Evolutionary conservation across 2,329 filamentous ascomycete genomes (phyloP).

Genomic region (Trichophyton schoenleinii): DNA sequence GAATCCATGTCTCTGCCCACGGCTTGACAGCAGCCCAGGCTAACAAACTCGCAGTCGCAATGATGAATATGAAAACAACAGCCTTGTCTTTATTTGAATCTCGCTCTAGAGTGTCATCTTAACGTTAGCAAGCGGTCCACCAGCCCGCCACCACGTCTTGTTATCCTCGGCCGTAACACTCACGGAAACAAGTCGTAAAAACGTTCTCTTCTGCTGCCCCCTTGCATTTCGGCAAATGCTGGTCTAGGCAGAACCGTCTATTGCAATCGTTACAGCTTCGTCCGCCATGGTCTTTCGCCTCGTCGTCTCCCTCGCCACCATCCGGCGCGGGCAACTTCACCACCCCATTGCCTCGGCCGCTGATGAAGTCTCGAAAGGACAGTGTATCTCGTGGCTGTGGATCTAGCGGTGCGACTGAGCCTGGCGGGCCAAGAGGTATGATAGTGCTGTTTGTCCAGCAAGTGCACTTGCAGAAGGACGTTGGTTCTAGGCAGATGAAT

Average conservation of each 20-base stretch:
- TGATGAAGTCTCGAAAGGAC: background rate
- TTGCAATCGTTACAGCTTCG: conserved; percentile 55
- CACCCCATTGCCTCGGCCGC: conserved; percentile 11
- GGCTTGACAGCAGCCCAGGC: conserved; percentile 49
- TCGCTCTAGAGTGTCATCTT: conserved; percentile 35
- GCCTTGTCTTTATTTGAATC: conserved; percentile 56
- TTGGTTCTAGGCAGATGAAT: conserved; percentile 24
- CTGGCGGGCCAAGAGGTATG: conserved; percentile 46
- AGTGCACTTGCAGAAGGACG: conserved; percentile 61
- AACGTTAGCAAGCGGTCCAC: background rate
- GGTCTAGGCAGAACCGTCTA: conserved; percentile 52
- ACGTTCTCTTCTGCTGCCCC: conserved; percentile 51
- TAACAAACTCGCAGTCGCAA: conserved; percentile 48
- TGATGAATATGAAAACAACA: conserved; percentile 54
- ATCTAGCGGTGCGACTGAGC: conserved; percentile 10
- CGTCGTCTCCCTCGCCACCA: conserved; percentile 13
- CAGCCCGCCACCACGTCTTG: background rate
- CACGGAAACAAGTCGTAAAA: conserved; percentile 54
- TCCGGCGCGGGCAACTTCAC: conserved; percentile 5
- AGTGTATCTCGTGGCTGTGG: background rate
- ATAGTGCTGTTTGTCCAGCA: conserved; percentile 57
- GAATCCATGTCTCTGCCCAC: conserved; percentile 45
- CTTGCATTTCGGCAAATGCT: conserved; percentile 50
- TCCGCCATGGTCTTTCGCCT: conserved; percentile 25
- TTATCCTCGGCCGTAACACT: conserved; percentile 13